Conservation (phyloP, 805 yeast species). For the Ogataea pignaliae region DNA sequence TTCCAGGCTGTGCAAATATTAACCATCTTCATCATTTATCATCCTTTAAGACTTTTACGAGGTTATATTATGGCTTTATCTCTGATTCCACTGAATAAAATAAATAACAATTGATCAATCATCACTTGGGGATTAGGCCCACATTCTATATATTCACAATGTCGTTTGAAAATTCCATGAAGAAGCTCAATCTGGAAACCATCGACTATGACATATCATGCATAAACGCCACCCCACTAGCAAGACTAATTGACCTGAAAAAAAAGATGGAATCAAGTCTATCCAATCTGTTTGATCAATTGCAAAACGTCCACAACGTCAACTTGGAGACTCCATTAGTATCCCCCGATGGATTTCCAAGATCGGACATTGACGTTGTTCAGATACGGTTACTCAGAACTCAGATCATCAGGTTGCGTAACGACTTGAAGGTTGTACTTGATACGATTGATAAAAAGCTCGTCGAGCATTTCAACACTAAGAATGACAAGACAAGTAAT, state of each 20-base stretch:
- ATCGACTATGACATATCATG: conserved; percentile 13
- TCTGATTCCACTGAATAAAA: too few relatives aligned
- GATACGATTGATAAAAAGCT: conserved; percentile 43
- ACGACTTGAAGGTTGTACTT: conserved; percentile 57
- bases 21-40: too few relatives aligned
- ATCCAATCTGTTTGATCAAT: conserved; percentile 35
- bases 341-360: conserved; percentile 77
- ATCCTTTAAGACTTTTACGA: too few relatives aligned
- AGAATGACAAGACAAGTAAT: not conserved
- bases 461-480: conserved; percentile 30
- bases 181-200: conserved; percentile 14
- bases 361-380: conserved; percentile 78
- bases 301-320: conserved; percentile 26
- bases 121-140: too few relatives aligned
- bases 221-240: conserved; percentile 10
- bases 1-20: too few relatives aligned
- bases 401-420: conserved; percentile 60
- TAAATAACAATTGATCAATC: too few relatives aligned
- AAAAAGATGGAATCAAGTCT: conserved; percentile 38
- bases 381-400: conserved; percentile 58
- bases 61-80: too few relatives aligned
- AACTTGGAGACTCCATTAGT: conserved; percentile 65
- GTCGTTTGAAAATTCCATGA: conserved; percentile 25
- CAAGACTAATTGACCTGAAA: conserved; percentile 30
- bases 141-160: too few relatives aligned